These are phyloP conservation scores for Podila verticillata DNA, from an alignment of 192 early-diverging fungal species.

Conservation along the genomic window DNA sequence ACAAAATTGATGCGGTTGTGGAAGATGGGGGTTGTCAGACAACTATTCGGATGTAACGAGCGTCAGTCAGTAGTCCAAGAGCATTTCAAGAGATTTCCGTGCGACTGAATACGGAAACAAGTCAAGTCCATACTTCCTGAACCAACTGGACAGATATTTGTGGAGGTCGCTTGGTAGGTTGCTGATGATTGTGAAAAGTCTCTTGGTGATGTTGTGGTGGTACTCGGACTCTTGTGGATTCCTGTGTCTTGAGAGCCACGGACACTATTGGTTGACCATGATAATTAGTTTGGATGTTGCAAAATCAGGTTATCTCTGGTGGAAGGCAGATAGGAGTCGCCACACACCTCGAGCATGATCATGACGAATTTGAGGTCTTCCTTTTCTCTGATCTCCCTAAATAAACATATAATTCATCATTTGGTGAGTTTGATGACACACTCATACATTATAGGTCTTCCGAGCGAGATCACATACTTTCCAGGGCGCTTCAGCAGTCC, in stretches of 20 bases:
- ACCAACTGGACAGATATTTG: slow-evolving; percentile 88
- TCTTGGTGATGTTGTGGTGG: slow-evolving; percentile 87
- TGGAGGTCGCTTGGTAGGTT: slow-evolving; percentile 88
- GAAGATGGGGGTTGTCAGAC: slow-evolving; percentile 68
- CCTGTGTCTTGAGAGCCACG: slow-evolving; percentile 79
- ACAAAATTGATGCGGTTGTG: slow-evolving; percentile 80
- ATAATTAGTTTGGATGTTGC: background rate
- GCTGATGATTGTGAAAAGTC: slow-evolving; percentile 82
- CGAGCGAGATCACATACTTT: slow-evolving; percentile 29
- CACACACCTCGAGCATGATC: slow-evolving; percentile 81
- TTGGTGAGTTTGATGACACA: background rate
- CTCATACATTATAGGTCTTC: background rate
- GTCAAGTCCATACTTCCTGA: slow-evolving; percentile 63
- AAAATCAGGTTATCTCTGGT: background rate
- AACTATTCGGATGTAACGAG: slow-evolving; percentile 18
- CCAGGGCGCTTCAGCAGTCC: slow-evolving; percentile 73
- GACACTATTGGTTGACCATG: slow-evolving; percentile 64
- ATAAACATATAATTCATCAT: background rate
- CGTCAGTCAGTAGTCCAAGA: no score
- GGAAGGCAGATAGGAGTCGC: background rate
- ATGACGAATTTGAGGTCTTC: slow-evolving; percentile 85
- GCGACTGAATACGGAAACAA: background rate
- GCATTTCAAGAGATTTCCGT: no score
- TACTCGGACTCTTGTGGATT: slow-evolving; percentile 81
- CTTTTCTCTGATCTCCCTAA: slow-evolving; percentile 52